A percentile compares a stretch with the other conserved stretches of the same genome.
Conservation (phyloP, 805 yeast genomes). For the Metschnikowia shivogae region DNA sequence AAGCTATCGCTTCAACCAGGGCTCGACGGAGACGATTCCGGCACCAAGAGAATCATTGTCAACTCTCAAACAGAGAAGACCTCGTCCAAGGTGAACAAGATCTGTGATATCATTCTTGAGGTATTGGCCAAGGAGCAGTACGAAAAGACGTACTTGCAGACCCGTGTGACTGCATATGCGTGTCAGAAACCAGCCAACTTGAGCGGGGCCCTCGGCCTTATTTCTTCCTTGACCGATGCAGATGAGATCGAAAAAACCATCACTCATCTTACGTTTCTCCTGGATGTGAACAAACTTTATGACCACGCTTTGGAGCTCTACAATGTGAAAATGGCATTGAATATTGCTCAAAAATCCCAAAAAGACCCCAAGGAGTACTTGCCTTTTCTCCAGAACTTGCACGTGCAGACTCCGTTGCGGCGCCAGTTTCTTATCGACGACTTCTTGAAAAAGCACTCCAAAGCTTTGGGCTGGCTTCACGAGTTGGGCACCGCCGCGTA, state of each 20-base stretch:
- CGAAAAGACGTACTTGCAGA: slow-evolving; percentile 59
- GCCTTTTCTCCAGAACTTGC: slow-evolving; percentile 81
- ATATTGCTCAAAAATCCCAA: slow-evolving; percentile 93
- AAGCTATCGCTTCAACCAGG: slow-evolving; percentile 5
- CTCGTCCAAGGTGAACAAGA: slow-evolving; percentile 61
- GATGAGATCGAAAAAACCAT: slow-evolving; percentile 54
- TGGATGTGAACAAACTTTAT: slow-evolving; percentile 82
- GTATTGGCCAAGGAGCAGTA: slow-evolving; percentile 52
- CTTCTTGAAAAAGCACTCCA: slow-evolving; percentile 58
- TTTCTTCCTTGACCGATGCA: slow-evolving; percentile 47
- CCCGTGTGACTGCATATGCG: slow-evolving; percentile 86
- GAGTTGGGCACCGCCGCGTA: slow-evolving; percentile 38
- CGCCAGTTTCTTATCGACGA: slow-evolving; percentile 77
- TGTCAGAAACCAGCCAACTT: slow-evolving; percentile 87
- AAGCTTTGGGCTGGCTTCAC: slow-evolving; percentile 65
- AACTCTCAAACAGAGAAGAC: slow-evolving; percentile 37
- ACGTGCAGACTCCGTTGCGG: slow-evolving; percentile 61
- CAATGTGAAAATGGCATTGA: slow-evolving; percentile 73
- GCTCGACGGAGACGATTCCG: neutral
- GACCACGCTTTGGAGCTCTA: slow-evolving; percentile 76
- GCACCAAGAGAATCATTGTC: slow-evolving; percentile 32
- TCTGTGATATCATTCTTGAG: slow-evolving; percentile 66
- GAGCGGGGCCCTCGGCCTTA: slow-evolving; percentile 63
- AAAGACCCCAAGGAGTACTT: slow-evolving; percentile 96
- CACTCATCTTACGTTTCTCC: slow-evolving; percentile 83